Base-by-base conservation (phyloP, 345 rosid genomes). In the Dipteronia dyeriana region DNA sequence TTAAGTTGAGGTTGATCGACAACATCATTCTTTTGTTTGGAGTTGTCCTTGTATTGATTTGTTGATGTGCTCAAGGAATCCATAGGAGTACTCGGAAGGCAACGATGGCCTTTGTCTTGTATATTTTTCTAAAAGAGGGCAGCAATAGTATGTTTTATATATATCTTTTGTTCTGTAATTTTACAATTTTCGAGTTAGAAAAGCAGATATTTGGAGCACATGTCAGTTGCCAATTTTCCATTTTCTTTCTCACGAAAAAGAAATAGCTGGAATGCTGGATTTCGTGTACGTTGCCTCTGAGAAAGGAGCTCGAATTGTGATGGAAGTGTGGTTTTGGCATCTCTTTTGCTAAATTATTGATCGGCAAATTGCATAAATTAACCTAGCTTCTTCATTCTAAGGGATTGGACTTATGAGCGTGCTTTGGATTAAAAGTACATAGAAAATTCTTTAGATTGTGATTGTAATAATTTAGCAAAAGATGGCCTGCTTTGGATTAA, bases 1-100 rank as follows among this genome's bases (percentile, higher is more conserved):
- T 85, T 79, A 79, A 86, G 82, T 79, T 85, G 85, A 84, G 90
- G 82, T 70, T 85, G 82, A 75, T 79, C 71, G 60, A 79, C 86
- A 38, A 56, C 76, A 74, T 80, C 83, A 82, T 85, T 88, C 88
- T 78, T 86, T 87, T 80, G 75, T 75, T 76, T 82, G 82, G 79
- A 75, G 76, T 86, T 82, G 80, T 49, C 79, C 78, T 80, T 74
- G 79, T 70, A 79, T 68, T 82, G 78, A 84, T 82, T 68, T 81
- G 73, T 75, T 67, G 71, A 81, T 83, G 77, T 78, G 81, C 79
- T 79, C 76, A 29, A 65, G 84, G 62, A 73, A 62, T 63, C 57
- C 71, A 61, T 69, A 66, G 83, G 71, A 73, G 68, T 70, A 63
- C 80, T 41, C 68, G 20, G 38, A 73, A 62, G 78, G 80, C 81